A percentile compares a stretch with the other conserved stretches of the same genome.
Conservation (phyloP, 805 yeast species). For the Yarrowia porcina region DNA sequence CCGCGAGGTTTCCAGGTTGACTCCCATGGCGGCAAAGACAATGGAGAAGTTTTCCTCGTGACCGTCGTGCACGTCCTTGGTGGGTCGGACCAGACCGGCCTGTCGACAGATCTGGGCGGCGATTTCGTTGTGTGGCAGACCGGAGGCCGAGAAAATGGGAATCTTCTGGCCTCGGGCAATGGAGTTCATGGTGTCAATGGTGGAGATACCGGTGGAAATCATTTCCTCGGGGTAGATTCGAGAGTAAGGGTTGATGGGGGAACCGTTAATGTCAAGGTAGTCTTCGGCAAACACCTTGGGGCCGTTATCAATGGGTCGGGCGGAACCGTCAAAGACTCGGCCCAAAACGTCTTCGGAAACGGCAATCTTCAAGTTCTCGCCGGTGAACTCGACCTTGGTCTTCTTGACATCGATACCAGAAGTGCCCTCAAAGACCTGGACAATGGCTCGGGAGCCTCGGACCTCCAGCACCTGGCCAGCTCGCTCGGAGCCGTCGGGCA, state of each 20-base stretch:
- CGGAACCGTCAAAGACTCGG: conserved; percentile 97
- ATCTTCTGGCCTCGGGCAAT: conserved; percentile 99
- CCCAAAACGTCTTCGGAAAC: conserved; percentile 97
- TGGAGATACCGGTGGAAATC: conserved; percentile 98
- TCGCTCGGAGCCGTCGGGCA: conserved; percentile 91
- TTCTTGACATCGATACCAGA: conserved; percentile 98
- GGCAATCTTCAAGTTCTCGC: conserved; percentile 86
- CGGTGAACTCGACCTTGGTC: conserved; percentile 96
- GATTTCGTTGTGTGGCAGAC: conserved; percentile 98
- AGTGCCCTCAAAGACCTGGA: conserved; percentile 98
- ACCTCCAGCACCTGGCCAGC: conserved; percentile 99
- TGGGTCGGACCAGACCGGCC: conserved; percentile 98
- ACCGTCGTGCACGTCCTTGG: conserved; percentile 99
- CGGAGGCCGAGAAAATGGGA: conserved; percentile 98
- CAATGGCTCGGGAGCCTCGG: conserved; percentile 94
- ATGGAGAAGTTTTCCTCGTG: conserved; percentile 99
- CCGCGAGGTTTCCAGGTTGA: conserved; percentile 95
- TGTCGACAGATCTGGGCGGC: conserved; percentile 99
- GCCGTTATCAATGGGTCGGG: conserved; percentile 97
- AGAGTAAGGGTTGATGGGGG: conserved; percentile 97
- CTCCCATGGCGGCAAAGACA: conserved; percentile 99
- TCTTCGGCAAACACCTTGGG: conserved; percentile 99
- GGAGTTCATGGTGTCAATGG: conserved; percentile 98
- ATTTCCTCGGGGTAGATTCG: conserved; percentile 99
- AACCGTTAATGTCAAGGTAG: conserved; percentile 95